Percentiles rank a stretch among this genome's conserved stretches.
Conservation (phyloP, 2,329 filamentous ascomycete species). For the Aureobasidium sp. region DNA sequence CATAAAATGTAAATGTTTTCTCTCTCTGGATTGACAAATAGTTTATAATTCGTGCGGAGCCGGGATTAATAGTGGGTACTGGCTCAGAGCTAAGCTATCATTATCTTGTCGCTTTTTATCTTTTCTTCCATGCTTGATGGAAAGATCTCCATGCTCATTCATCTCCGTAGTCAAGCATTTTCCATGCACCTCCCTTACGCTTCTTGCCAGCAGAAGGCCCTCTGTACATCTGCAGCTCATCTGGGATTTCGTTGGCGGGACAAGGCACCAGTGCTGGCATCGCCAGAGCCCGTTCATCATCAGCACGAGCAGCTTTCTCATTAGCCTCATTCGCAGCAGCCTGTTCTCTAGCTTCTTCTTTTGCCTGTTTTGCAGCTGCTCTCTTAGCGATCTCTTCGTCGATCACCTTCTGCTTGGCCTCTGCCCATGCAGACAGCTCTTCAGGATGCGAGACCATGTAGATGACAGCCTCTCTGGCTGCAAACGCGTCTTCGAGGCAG, state of each 20-base stretch:
- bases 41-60: background rate
- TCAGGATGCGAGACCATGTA: background rate
- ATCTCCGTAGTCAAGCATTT: background rate
- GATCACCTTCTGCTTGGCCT: background rate
- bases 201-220: conserved; percentile 3
- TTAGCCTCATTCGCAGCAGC: background rate
- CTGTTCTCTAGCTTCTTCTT: background rate
- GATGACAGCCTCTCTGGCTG: conserved; percentile 3
- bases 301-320: background rate
- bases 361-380: background rate
- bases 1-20: background rate
- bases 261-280: background rate
- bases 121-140: background rate
- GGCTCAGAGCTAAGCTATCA: background rate
- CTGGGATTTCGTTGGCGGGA: background rate
- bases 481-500: conserved; percentile 5
- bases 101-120: background rate
- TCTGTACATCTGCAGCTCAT: background rate
- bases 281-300: background rate
- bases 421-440: background rate
- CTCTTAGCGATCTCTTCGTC: background rate
- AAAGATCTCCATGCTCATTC: background rate
- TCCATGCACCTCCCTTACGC: background rate
- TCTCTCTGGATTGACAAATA: too few relatives aligned
- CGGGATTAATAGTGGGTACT: background rate